A percentile compares a stretch with the other conserved stretches of the same genome.
phyloP scores from a whole-genome alignment of 768 basidiomycete genomes.

The Lentinula boryana region DNA sequence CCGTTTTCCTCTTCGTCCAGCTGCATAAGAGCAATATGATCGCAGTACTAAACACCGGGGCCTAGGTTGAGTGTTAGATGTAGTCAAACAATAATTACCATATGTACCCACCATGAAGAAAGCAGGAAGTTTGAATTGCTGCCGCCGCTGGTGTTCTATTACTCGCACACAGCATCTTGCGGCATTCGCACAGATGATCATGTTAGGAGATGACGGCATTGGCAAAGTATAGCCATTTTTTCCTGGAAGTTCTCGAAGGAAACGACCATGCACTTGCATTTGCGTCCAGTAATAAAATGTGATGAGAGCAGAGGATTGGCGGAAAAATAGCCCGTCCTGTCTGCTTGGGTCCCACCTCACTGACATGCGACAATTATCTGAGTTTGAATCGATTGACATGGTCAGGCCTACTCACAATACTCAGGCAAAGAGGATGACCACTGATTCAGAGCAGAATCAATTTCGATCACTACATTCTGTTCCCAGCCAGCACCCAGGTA shows the following conservation, averaged over 20 bases:
- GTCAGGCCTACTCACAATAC: constrained; percentile 32
- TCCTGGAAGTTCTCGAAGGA: constrained; percentile 26
- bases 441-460: constrained; percentile 55
- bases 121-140: neutral
- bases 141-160: constrained; percentile 21
- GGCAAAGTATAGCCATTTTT: neutral
- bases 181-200: constrained; percentile 34
- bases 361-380: neutral
- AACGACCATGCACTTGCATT: constrained; percentile 42
- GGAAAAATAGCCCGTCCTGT: constrained; percentile 25
- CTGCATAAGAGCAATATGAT: neutral
- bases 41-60: neutral
- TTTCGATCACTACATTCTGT: constrained; percentile 47
- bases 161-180: constrained; percentile 29
- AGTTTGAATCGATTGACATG: neutral
- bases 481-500: constrained; percentile 43
- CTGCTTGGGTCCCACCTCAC: constrained; percentile 18
- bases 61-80: neutral
- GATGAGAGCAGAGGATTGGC: constrained; percentile 33
- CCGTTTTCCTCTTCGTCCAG: neutral
- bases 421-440: constrained; percentile 60
- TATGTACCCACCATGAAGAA: neutral
- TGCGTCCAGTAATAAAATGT: constrained; percentile 34
- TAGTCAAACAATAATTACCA: no score
- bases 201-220: constrained; percentile 19